phyloP scores from a whole-genome alignment of 495 filamentous ascomycete genomes.

The Aspergillus campestris region DNA sequence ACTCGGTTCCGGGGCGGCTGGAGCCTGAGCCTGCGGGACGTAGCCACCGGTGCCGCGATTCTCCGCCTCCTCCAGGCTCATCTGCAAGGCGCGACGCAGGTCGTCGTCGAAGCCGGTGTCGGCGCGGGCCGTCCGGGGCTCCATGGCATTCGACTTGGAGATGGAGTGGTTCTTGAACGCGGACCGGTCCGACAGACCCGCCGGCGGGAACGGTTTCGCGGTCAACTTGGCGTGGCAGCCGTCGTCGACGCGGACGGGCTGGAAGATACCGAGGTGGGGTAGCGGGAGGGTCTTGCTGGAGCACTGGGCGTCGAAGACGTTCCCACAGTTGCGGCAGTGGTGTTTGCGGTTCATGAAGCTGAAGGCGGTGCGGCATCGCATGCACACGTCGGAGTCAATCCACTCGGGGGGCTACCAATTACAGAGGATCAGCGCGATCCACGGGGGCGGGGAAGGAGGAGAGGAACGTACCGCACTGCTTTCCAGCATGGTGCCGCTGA shows the following conservation, averaged over 20 bases:
- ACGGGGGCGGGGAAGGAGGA: neutral
- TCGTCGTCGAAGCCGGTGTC: slow-evolving; percentile 92
- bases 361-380: slow-evolving; percentile 92
- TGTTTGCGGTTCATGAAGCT: slow-evolving; percentile 98
- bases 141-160: slow-evolving; percentile 58
- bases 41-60: slow-evolving; percentile 62
- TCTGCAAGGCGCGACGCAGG: slow-evolving; percentile 81
- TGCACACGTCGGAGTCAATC: slow-evolving; percentile 96
- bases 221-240: slow-evolving; percentile 88
- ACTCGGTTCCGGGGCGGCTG: slow-evolving; percentile 25
- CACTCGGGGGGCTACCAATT: slow-evolving; percentile 78
- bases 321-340: slow-evolving; percentile 95
- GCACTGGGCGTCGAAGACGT: slow-evolving; percentile 90
- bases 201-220: slow-evolving; percentile 50
- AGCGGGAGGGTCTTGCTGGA: slow-evolving; percentile 82
- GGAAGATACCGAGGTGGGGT: slow-evolving; percentile 85
- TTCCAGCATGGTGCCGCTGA: slow-evolving; percentile 92
- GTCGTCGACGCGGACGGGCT: slow-evolving; percentile 92
- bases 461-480: slow-evolving; percentile 77
- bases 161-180: slow-evolving; percentile 44
- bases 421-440: neutral
- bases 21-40: slow-evolving; percentile 55
- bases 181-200: slow-evolving; percentile 34
- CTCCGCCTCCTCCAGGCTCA: slow-evolving; percentile 93
- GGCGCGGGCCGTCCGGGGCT: slow-evolving; percentile 77